Base-by-base conservation (phyloP, 2,329 filamentous ascomycete genomes). In the Penicillium brasilianum region DNA sequence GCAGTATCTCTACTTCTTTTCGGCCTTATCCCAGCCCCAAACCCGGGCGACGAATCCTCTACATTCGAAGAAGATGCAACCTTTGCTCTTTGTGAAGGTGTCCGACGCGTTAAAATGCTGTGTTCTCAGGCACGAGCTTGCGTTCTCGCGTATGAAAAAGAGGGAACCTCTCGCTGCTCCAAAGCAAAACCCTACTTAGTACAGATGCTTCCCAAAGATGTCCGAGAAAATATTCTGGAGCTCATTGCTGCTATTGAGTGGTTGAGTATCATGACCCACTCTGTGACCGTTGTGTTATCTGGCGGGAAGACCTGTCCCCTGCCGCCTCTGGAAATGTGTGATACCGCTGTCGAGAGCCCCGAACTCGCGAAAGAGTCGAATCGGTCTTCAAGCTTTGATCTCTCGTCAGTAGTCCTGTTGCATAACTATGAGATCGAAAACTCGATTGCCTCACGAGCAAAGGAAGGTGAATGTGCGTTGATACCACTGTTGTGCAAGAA, bases 51-150 rank as follows among this genome's bases (percentile, higher is more conserved):
- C 25, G 16, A n/a, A 22, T 39, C 18, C 28, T 20, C 22, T 4
- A 43, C 41, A 20, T 46, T 55, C 25, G 39, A 34, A 46, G 39
- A 55, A 8, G 53, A 55, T 22, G 5, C 53, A 28, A 16, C 25
- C 25, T 55, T 39, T 55, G 53, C 53, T 6, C 39, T 55, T 25
- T 37, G 36, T 6, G 39, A 55, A 55, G 53, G 53, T 22, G 44
- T 55, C 28, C 16, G 53, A 5, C 37, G 53, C 37, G 5, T 55
- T 25, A 14, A 43, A 20, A 46, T 34, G n/a, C 39, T 55, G 9
- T 55, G 53, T 39, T 30, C 16, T 46, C 32, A 55, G 30, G 53
- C 53, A 22, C 39, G 53, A 34, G 49, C 49, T 34, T 52, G 49
- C 32, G 9, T 52, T 36, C 49, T 34, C 30, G 41, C 41, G 10